Percentiles rank a stretch among this genome's conserved stretches.
These are phyloP conservation scores for Immersiporthe knoxdaviesiana DNA, from an alignment of 2,329 filamentous ascomycete species.

Conservation along the genomic window DNA sequence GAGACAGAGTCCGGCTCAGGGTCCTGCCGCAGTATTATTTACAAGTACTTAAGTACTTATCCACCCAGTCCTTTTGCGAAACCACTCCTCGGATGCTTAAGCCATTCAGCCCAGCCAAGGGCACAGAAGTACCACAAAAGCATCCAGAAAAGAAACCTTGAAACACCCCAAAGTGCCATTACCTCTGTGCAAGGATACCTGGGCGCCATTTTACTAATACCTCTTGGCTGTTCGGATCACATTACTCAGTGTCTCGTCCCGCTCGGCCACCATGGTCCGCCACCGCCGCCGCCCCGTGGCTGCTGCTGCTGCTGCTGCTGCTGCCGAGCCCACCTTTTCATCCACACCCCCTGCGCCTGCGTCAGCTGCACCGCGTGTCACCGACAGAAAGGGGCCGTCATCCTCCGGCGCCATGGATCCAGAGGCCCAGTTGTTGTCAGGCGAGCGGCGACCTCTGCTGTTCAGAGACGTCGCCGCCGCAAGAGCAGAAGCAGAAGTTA, in stretches of 20 bases:
- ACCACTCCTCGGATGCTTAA: not conserved
- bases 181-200: slow-evolving; percentile 7
- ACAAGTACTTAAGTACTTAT: not conserved
- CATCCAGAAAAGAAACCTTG: too few relatives aligned
- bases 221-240: not conserved
- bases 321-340: slow-evolving; percentile 21
- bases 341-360: slow-evolving; percentile 23
- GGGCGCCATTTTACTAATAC: not conserved
- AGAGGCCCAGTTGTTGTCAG: slow-evolving; percentile 12
- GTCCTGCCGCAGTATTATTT: too few relatives aligned
- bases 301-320: not conserved
- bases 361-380: slow-evolving; percentile 14
- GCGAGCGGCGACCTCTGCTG: slow-evolving; percentile 35
- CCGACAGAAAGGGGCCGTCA: slow-evolving; percentile 6
- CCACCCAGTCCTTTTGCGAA: not conserved
- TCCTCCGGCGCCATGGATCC: slow-evolving; percentile 2
- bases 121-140: not conserved
- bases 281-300: slow-evolving; percentile 29
- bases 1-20: not conserved
- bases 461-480: slow-evolving; percentile 23
- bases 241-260: slow-evolving; percentile 17
- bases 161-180: not conserved
- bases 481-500: not conserved
- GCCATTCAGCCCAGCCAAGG: not conserved
- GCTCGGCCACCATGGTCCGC: slow-evolving; percentile 30